Evolutionary conservation across 2,329 filamentous ascomycete genomes (phyloP), one percentile per base, ranked within the genome.

Genomic region (Alternaria postmessia): DNA sequence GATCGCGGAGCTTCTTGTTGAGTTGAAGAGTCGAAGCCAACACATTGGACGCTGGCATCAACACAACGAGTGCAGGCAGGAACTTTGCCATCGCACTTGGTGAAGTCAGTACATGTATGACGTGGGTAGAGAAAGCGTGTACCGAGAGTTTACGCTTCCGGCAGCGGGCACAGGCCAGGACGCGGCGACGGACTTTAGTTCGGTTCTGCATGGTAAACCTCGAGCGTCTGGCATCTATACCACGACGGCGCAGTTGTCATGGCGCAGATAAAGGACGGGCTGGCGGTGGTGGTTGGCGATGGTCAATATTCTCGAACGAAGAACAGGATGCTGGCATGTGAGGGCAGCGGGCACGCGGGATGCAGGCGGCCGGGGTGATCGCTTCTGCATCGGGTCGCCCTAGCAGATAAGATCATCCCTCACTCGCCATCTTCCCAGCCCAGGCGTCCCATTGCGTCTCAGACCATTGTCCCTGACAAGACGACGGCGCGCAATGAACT

Each of bases 91-190:
- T 78, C 75, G 59, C 75, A 78, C 74, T 78, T 49, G 58, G 41
- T 28, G 28, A 38, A 48, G 54, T 61, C 34, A 61, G 58, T 36
- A 52, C 44, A 57, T 41, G 39, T 18, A 51, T 41, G 49, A 30
- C 53, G 47, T 14, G 18, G 24, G 41, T n/a, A 44, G 22, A 51
- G 48, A 52, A 39, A 57, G 41, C n/a, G 44, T 44, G 32, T 63
- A 77, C 75, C 69, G 73, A 72, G 59, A 77, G 73, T 63, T 75
- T 75, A 49, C 75, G 68, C 63, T 75, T 77, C 38, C 75, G 66
- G 61, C 75, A 78, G 59, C 75, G 70, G 12, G 75, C 75, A 61
- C 75, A 78, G 46, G 75, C 75, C 42, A 78, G 67, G 56, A 78
- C 75, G 18, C 75, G 65, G 42, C 75, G 71, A 47, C 75, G 70